These are phyloP conservation scores for Rubia yunnanensis DNA, from an alignment of 257 asterid species.

Conservation along the genomic window DNA sequence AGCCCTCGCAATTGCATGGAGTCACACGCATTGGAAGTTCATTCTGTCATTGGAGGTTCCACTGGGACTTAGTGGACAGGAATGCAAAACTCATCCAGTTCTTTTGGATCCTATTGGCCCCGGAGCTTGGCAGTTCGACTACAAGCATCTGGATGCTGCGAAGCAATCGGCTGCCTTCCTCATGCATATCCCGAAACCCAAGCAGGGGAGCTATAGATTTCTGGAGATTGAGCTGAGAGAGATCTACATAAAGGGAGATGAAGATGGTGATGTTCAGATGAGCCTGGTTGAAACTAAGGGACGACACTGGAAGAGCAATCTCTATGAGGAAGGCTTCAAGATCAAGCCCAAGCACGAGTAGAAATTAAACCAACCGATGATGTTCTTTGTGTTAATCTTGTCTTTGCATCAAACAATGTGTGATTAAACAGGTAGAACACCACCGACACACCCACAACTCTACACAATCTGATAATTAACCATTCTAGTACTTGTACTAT, in stretches of 20 bases:
- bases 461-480: too few species aligned
- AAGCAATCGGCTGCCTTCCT: constrained; percentile 9
- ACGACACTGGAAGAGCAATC: constrained; percentile 60
- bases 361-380: too few species aligned
- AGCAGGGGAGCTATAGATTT: constrained; percentile 58
- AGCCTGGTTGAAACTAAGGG: constrained; percentile 40
- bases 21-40: constrained; percentile 64
- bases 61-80: constrained; percentile 31
- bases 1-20: constrained; percentile 49
- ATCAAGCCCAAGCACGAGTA: constrained; percentile 49
- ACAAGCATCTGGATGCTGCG: not conserved
- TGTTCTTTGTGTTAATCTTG: too few species aligned
- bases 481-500: too few species aligned
- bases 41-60: constrained; percentile 29
- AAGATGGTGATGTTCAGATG: constrained; percentile 44
- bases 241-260: constrained; percentile 29
- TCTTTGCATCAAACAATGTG: too few species aligned
- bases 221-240: constrained; percentile 73
- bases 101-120: constrained; percentile 41
- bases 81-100: constrained; percentile 19
- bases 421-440: too few species aligned
- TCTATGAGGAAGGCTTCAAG: constrained; percentile 71
- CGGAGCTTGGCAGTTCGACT: too few species aligned
- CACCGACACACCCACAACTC: too few species aligned
- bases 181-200: constrained; percentile 17